Percentiles rank a stretch among this genome's conserved stretches.
phyloP scores from a whole-genome alignment of 208 protist species.

The Acanthamoeba rhysodes region DNA sequence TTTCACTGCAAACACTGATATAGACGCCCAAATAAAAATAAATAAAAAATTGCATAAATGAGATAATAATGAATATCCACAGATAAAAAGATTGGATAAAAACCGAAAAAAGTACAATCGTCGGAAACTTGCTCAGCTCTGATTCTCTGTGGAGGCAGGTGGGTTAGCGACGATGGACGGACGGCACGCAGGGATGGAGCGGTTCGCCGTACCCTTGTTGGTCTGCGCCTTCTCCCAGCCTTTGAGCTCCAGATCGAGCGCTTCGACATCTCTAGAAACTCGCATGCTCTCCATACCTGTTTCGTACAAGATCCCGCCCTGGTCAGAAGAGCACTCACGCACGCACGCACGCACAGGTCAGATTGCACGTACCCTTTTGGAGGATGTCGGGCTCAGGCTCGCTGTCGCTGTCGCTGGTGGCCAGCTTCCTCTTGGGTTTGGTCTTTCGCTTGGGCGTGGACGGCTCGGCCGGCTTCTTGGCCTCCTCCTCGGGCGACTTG shows the following conservation, averaged over 20 bases:
- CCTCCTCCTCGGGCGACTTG: conserved; percentile 24
- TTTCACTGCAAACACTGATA: too few relatives aligned
- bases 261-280: conserved; percentile 46
- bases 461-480: neutral
- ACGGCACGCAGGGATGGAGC: too few relatives aligned
- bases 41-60: too few relatives aligned
- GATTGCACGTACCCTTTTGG: neutral
- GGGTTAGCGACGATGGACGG: too few relatives aligned
- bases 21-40: too few relatives aligned
- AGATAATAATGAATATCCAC: too few relatives aligned
- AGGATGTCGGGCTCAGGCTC: conserved; percentile 22
- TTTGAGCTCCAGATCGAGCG: conserved; percentile 44
- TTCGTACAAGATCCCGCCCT: neutral
- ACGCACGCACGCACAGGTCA: neutral
- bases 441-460: neutral
- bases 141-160: too few relatives aligned
- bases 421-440: conserved; percentile 6
- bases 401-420: conserved; percentile 17
- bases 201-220: too few relatives aligned
- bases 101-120: too few relatives aligned
- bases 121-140: too few relatives aligned
- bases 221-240: conserved; percentile 23
- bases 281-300: conserved; percentile 29
- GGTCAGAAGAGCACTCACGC: neutral
- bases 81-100: too few relatives aligned